Percentiles rank a stretch among this genome's conserved stretches.
Conservation (phyloP, 2,329 filamentous ascomycete species). For the Leptographium procerum region DNA sequence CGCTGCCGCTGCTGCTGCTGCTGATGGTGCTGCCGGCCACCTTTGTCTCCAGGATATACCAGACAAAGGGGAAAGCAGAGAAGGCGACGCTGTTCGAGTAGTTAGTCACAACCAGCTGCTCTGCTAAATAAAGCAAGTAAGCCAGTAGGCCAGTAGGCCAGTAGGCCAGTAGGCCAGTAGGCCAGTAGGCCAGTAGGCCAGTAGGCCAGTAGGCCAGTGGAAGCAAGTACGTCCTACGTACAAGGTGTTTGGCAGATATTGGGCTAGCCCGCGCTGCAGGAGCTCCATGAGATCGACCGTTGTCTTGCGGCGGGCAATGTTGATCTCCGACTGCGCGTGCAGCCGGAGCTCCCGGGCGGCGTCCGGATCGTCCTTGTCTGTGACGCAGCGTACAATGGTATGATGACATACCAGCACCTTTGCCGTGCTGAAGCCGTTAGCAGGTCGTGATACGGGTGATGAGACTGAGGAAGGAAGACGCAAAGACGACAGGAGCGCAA, state of each 20-base stretch:
- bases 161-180: too few species aligned
- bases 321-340: background rate
- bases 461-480: background rate
- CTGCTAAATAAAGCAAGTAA: too few species aligned
- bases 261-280: background rate
- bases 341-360: background rate
- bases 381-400: background rate
- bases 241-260: slow-evolving; percentile 1
- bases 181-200: too few species aligned
- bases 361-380: background rate
- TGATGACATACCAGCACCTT: background rate
- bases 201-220: too few species aligned
- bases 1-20: background rate
- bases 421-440: background rate
- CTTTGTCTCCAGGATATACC: background rate
- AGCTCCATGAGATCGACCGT: background rate
- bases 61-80: background rate
- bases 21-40: background rate
- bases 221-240: too few species aligned
- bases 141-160: too few species aligned
- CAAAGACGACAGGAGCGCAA: background rate
- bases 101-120: too few species aligned
- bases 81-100: background rate
- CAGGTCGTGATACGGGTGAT: too few species aligned
- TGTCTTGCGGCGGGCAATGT: background rate